A percentile compares a stretch with the other conserved stretches of the same genome.
phyloP scores from a whole-genome alignment of 768 basidiomycete species.

The Lenzites betulinus region DNA sequence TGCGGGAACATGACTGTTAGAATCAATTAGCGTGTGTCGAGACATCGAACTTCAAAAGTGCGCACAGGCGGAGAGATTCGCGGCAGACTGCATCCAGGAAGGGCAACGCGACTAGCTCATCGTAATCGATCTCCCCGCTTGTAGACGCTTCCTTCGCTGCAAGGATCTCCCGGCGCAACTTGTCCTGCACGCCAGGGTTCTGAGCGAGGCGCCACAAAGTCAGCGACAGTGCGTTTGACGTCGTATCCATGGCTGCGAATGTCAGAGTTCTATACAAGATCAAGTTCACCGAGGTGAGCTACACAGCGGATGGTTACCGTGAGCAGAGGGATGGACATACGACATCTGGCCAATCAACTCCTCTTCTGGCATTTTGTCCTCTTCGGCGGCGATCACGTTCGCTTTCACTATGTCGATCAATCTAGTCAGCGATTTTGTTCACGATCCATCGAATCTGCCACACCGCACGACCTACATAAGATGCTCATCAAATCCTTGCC shows the following conservation, averaged over 20 bases:
- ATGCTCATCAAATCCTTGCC: constrained; percentile 54
- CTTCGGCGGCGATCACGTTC: constrained; percentile 17
- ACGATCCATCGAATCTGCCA: neutral
- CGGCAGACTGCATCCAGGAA: constrained; percentile 66
- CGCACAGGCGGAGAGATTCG: constrained; percentile 56
- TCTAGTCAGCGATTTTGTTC: too few species aligned
- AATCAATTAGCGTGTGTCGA: neutral
- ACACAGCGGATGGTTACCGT: constrained; percentile 20
- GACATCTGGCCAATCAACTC: constrained; percentile 26
- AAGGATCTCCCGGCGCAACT: constrained; percentile 39
- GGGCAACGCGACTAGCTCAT: constrained; percentile 46
- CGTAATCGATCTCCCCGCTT: constrained; percentile 36
- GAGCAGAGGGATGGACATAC: neutral
- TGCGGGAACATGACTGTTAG: constrained; percentile 48
- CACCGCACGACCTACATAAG: constrained; percentile 38
- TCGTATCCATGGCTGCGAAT: constrained; percentile 48
- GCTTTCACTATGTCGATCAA: constrained; percentile 21
- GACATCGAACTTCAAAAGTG: constrained; percentile 8
- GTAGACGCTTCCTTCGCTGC: constrained; percentile 25
- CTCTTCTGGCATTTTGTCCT: constrained; percentile 22
- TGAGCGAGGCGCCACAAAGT: constrained; percentile 39
- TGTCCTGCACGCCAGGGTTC: constrained; percentile 42
- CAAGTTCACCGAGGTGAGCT: too few species aligned
- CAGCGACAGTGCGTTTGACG: constrained; percentile 42
- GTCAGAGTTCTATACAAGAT: constrained; percentile 32